Evolutionary conservation across 2,329 filamentous ascomycete species (phyloP).

Genomic region (Lecanoromycetidae sp.): DNA sequence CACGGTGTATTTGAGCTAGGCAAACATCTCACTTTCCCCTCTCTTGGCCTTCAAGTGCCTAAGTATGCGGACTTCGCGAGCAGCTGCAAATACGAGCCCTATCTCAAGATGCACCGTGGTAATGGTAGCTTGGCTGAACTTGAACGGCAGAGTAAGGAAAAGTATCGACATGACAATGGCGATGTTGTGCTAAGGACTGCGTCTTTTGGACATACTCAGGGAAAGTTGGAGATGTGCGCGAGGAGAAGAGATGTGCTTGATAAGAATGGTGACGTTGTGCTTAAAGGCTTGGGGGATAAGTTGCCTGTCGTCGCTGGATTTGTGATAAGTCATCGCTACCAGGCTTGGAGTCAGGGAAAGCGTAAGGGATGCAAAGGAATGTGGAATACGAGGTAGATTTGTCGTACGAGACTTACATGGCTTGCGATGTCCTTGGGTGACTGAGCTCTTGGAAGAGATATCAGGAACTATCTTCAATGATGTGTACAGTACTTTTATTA

Average conservation of each 20-base stretch:
- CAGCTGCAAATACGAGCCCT: background rate
- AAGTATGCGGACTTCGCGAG: background rate
- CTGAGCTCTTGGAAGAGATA: too few relatives aligned
- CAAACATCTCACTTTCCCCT: background rate
- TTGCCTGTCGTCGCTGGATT: background rate
- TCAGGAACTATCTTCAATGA: too few relatives aligned
- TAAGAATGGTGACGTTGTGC: background rate
- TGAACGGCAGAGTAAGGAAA: background rate
- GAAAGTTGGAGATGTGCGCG: background rate
- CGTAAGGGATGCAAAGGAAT: background rate
- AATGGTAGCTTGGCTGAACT: background rate
- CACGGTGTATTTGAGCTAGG: background rate
- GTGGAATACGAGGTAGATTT: background rate
- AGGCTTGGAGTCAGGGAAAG: background rate
- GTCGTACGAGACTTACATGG: too few relatives aligned
- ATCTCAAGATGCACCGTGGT: background rate
- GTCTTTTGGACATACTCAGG: background rate
- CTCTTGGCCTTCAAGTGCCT: background rate
- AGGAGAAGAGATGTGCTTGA: background rate
- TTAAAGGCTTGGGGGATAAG: background rate
- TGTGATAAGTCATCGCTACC: background rate
- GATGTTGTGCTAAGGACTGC: background rate
- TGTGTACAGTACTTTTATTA: too few relatives aligned
- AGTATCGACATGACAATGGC: background rate
- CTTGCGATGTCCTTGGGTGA: too few relatives aligned